Evolutionary conservation across 495 filamentous ascomycete genomes (phyloP).

Genomic region (Patellaria atrata): DNA sequence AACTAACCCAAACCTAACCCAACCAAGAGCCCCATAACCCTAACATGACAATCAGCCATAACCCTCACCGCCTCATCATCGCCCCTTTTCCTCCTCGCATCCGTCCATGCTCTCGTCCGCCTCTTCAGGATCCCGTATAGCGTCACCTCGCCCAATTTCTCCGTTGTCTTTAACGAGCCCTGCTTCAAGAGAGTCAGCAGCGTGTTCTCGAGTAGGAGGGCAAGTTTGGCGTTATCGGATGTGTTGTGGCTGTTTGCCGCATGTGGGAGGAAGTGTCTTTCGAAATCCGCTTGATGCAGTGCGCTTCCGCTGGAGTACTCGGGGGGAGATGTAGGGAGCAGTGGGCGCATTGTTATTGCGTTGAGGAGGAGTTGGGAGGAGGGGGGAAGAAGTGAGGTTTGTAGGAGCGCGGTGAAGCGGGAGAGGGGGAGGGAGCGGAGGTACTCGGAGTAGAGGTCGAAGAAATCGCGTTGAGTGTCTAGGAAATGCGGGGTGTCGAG

Average conservation of each 20-base stretch:
- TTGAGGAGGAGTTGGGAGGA: conserved; percentile 45
- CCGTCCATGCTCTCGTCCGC: conserved; percentile 36
- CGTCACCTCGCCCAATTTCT: conserved; percentile 36
- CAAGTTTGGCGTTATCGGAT: conserved; percentile 69
- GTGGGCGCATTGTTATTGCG: conserved; percentile 45
- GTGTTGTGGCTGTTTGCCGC: conserved; percentile 46
- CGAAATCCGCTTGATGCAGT: conserved; percentile 35
- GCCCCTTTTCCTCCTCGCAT: conserved; percentile 28
- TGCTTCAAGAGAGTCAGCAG: conserved; percentile 26
- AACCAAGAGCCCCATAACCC: no score
- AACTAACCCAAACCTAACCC: no score
- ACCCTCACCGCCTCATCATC: no score
- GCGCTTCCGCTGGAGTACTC: conserved; percentile 27
- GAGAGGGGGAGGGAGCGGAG: conserved; percentile 52
- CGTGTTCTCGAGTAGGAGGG: conserved; percentile 58
- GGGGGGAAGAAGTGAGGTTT: conserved; percentile 31
- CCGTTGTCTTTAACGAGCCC: conserved; percentile 30
- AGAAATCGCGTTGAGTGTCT: conserved; percentile 41
- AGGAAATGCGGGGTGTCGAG: conserved; percentile 31
- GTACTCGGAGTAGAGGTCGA: conserved; percentile 49
- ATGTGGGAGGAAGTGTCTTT: conserved; percentile 56
- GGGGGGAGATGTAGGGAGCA: conserved; percentile 46
- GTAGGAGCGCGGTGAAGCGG: conserved; percentile 58
- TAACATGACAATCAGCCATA: no score
- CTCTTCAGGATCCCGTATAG: conserved; percentile 49